phyloP scores from a whole-genome alignment of 805 yeast genomes.

The Clavispora santaluciae region DNA sequence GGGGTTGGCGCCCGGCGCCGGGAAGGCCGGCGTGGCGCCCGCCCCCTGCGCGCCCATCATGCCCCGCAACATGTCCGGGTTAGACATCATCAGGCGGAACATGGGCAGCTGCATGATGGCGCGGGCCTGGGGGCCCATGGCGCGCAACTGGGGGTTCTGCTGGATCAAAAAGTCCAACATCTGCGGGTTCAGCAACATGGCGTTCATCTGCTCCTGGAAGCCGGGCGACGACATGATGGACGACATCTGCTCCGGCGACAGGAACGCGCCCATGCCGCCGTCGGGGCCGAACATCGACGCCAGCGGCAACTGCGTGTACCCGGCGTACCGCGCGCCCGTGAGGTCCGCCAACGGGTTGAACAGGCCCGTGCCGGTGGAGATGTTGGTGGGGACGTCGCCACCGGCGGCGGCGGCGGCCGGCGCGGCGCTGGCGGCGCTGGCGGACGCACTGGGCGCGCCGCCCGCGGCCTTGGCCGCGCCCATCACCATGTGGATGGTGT shows the following conservation, averaged over 20 bases:
- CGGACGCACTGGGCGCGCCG: constrained; percentile 15
- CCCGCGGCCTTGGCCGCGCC: constrained; percentile 51
- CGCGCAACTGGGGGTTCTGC: constrained; percentile 77
- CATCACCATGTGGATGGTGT: constrained; percentile 84
- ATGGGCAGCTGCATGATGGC: constrained; percentile 79
- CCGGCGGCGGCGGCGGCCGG: constrained; percentile 5
- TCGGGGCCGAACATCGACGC: constrained; percentile 91
- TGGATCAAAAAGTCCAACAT: constrained; percentile 78
- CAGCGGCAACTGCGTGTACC: constrained; percentile 81
- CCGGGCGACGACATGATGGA: constrained; percentile 76
- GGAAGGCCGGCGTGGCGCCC: constrained; percentile 19
- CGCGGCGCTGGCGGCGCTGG: constrained; percentile 15
- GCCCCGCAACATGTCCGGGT: constrained; percentile 81
- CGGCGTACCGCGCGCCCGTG: constrained; percentile 95
- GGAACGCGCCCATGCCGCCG: constrained; percentile 76
- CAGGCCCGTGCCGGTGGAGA: constrained; percentile 84
- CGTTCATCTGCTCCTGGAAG: constrained; percentile 76
- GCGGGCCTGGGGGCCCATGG: constrained; percentile 86
- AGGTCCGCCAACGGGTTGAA: constrained; percentile 88
- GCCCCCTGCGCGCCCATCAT: constrained; percentile 56
- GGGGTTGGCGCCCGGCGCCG: constrained; percentile 39
- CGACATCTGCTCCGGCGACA: constrained; percentile 70
- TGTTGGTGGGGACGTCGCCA: constrained; percentile 60
- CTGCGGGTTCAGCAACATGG: constrained; percentile 81
- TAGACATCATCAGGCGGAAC: constrained; percentile 62